These are phyloP conservation scores for Citrullus mucosospermus DNA, from an alignment of 306 rosid species.

Conservation along the genomic window DNA sequence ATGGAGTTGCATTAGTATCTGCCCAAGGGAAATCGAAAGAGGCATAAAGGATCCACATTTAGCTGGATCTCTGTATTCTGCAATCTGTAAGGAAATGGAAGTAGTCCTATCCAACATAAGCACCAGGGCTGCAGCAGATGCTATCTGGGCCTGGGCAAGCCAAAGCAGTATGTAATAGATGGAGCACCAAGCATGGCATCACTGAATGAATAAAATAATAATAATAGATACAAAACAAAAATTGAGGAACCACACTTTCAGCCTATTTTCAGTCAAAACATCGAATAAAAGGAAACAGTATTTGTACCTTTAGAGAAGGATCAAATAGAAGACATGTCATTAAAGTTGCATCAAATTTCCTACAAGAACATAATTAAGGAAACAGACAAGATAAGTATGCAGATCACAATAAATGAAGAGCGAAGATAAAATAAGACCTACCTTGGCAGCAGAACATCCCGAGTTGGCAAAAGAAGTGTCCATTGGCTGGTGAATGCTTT, in stretches of 20 bases:
- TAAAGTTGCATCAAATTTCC: slow-evolving; percentile 81
- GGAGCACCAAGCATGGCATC: neutral
- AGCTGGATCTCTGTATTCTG: slow-evolving; percentile 69
- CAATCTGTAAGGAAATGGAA: slow-evolving; percentile 72
- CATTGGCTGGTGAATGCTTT: slow-evolving; percentile 77
- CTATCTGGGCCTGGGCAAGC: slow-evolving; percentile 51
- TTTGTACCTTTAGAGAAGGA: slow-evolving; percentile 69
- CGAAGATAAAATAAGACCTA: slow-evolving; percentile 3
- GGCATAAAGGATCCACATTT: slow-evolving; percentile 85
- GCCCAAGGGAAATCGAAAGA: slow-evolving; percentile 83
- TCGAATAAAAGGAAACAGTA: slow-evolving; percentile 8
- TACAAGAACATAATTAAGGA: slow-evolving; percentile 11
- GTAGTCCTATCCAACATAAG: slow-evolving; percentile 76
- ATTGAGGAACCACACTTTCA: neutral
- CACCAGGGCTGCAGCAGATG: slow-evolving; percentile 62
- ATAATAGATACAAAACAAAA: neutral
- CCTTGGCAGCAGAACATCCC: slow-evolving; percentile 79
- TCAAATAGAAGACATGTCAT: slow-evolving; percentile 84
- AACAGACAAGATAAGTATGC: neutral
- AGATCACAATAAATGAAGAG: neutral
- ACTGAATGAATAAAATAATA: neutral
- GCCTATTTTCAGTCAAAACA: neutral
- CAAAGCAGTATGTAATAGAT: slow-evolving; percentile 14
- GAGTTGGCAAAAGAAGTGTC: slow-evolving; percentile 75
- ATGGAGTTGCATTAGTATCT: slow-evolving; percentile 83